Percentiles rank a stretch among this genome's conserved stretches.
These are phyloP conservation scores for Linnemannia elongata DNA, from an alignment of 192 early-diverging fungal genomes.

Conservation along the genomic window DNA sequence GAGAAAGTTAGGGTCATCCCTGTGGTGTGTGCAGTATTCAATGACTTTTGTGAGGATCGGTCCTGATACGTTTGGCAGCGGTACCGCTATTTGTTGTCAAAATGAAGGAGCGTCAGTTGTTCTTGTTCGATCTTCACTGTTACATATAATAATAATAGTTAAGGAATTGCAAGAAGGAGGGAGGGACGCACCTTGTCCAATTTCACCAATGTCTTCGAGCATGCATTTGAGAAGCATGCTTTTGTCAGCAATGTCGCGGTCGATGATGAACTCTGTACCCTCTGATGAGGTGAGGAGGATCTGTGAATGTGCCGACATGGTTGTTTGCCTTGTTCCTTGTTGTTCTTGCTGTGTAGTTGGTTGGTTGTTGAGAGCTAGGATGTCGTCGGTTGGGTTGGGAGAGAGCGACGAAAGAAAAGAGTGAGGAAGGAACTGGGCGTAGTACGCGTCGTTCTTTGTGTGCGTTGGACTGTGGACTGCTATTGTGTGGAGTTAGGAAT, in stretches of 20 bases:
- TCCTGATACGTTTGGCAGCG: conserved; percentile 92
- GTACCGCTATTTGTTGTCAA: conserved; percentile 68
- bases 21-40: conserved; percentile 92
- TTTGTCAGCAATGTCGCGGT: conserved; percentile 74
- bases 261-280: conserved; percentile 70
- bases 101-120: neutral
- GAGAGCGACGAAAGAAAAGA: neutral
- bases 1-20: conserved; percentile 59
- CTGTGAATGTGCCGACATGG: conserved; percentile 26
- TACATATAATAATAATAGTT: too few relatives aligned
- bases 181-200: conserved; percentile 56
- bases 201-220: conserved; percentile 83
- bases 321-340: too few relatives aligned
- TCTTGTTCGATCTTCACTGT: neutral
- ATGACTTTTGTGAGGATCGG: conserved; percentile 90
- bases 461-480: neutral
- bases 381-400: neutral
- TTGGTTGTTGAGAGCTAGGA: neutral
- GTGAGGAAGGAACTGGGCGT: neutral
- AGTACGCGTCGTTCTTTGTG: conserved; percentile 7
- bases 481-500: neutral
- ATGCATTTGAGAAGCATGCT: conserved; percentile 83
- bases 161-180: neutral
- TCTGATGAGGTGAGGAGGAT: conserved; percentile 63
- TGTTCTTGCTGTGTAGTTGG: neutral